Percentiles rank a stretch among this genome's conserved stretches.
Evolutionary conservation across 495 filamentous ascomycete genomes (phyloP).

Genomic region (Trypethelium eluteriae): DNA sequence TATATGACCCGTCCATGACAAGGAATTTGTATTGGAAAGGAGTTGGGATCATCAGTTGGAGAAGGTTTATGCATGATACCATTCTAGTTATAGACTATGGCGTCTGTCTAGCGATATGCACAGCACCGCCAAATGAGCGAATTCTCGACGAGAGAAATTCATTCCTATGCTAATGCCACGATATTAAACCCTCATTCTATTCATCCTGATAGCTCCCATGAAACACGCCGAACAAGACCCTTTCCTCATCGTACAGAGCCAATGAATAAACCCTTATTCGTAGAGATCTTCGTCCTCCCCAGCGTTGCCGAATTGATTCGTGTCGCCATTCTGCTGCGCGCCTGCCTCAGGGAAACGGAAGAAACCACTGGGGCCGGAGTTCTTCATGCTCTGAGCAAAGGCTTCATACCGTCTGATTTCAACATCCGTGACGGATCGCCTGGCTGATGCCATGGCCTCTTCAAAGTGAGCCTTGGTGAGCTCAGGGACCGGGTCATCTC

Average conservation of each 20-base stretch:
- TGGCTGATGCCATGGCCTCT: constrained; percentile 91
- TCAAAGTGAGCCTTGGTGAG: constrained; percentile 95
- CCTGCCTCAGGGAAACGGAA: constrained; percentile 79
- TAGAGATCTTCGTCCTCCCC: constrained; percentile 36
- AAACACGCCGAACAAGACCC: background rate
- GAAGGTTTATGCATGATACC: background rate
- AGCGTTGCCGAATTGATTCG: constrained; percentile 26
- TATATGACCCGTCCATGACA: too few relatives aligned
- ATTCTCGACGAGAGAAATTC: background rate
- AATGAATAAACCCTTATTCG: constrained; percentile 19
- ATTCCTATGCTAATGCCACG: constrained; percentile 5
- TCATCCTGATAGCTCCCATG: constrained; percentile 5
- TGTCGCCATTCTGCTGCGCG: constrained; percentile 25
- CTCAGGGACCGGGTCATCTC: constrained; percentile 92
- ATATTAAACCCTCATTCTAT: constrained; percentile 3
- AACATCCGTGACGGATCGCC: constrained; percentile 89
- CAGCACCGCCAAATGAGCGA: background rate
- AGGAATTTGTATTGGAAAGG: too few relatives aligned
- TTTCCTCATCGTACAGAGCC: constrained; percentile 6
- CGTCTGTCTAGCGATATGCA: background rate
- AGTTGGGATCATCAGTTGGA: background rate
- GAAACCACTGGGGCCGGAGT: constrained; percentile 84
- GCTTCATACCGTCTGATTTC: constrained; percentile 98
- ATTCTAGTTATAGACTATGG: background rate
- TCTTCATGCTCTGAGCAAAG: constrained; percentile 98